These are phyloP conservation scores for Yamadazyma membranifaciens DNA, from an alignment of 1,139 yeast species.

Conservation along the genomic window DNA sequence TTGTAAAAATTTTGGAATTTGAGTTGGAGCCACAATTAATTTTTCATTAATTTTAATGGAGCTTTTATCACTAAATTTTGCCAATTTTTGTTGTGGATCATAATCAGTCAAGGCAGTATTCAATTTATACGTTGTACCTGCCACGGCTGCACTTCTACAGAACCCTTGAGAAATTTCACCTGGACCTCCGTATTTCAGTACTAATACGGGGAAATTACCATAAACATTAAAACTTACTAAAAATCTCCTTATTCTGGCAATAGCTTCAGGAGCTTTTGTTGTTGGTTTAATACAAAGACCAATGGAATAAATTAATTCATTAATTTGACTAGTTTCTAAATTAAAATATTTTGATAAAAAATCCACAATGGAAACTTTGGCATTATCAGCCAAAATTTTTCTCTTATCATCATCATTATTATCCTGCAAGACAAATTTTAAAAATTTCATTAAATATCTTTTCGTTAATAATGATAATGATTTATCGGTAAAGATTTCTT, in stretches of 20 bases:
- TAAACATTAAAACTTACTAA: constrained; percentile 85
- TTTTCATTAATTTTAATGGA: constrained; percentile 73
- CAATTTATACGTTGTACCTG: constrained; percentile 90
- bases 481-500: constrained; percentile 92
- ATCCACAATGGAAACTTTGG: constrained; percentile 52
- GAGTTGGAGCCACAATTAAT: constrained; percentile 70
- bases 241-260: constrained; percentile 79
- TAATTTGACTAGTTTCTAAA: constrained; percentile 69
- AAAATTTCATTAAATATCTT: constrained; percentile 85
- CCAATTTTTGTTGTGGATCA: constrained; percentile 65
- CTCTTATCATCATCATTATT: constrained; percentile 53
- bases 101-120: constrained; percentile 62
- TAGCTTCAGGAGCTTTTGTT: constrained; percentile 69
- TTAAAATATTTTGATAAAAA: constrained; percentile 66
- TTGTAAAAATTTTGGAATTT: constrained; percentile 52
- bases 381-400: constrained; percentile 54
- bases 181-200: constrained; percentile 92
- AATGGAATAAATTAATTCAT: constrained; percentile 80
- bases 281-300: constrained; percentile 68
- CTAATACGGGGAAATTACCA: constrained; percentile 91
- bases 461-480: constrained; percentile 73
- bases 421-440: constrained; percentile 76
- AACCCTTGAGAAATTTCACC: constrained; percentile 97
- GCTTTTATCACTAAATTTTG: constrained; percentile 76
- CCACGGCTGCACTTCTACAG: constrained; percentile 97